Conservation (phyloP, 768 basidiomycete genomes). For the Termitomyces sp. region DNA sequence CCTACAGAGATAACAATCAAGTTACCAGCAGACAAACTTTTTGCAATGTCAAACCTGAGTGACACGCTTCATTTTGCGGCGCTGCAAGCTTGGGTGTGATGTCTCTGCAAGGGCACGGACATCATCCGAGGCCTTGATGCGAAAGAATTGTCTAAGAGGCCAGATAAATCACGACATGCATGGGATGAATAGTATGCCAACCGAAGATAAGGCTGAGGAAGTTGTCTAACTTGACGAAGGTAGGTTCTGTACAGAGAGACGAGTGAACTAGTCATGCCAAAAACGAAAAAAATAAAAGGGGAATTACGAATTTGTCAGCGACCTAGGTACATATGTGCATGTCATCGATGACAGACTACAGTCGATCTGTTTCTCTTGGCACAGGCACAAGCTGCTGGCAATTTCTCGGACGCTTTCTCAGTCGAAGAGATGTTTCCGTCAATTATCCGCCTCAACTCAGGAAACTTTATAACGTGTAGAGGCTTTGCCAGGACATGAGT, state of each 20-base stretch:
- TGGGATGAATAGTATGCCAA: conserved; percentile 14
- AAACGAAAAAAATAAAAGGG: too few species aligned
- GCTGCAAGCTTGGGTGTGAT: conserved; percentile 24
- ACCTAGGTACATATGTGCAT: too few species aligned
- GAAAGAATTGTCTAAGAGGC: conserved; percentile 58
- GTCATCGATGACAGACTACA: too few species aligned
- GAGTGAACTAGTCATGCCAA: conserved; percentile 12
- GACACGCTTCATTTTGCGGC: conserved; percentile 45
- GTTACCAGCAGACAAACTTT: not conserved
- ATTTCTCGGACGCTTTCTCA: conserved; percentile 1
- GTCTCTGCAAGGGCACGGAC: conserved; percentile 43
- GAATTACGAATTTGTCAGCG: not conserved
- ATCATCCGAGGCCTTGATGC: conserved; percentile 55
- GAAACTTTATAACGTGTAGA: not conserved
- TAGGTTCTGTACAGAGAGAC: conserved; percentile 38
- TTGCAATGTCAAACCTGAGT: conserved; percentile 37
- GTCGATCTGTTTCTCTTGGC: not conserved
- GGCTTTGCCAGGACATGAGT: not conserved
- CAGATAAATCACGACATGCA: not conserved
- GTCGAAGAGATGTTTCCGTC: not conserved
- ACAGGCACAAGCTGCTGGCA: too few species aligned
- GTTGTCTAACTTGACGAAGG: conserved; percentile 34
- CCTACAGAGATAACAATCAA: conserved; percentile 32
- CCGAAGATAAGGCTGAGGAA: conserved; percentile 45
- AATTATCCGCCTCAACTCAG: not conserved